Base-by-base conservation (phyloP, 2,329 filamentous ascomycete genomes). In the Pseudocercospora musae region DNA sequence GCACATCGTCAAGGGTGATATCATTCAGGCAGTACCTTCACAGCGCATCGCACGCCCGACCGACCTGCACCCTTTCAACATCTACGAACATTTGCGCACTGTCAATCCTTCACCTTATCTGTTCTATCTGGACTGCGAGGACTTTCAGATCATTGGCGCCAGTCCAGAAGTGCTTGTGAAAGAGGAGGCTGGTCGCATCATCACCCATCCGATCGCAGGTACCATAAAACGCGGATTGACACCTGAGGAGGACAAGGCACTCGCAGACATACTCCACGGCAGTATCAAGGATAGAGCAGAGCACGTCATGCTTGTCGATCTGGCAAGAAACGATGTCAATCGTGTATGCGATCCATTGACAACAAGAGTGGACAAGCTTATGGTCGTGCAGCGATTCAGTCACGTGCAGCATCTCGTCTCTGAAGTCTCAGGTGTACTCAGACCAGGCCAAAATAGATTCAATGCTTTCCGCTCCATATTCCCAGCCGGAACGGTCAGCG, bases 401-500 rank as follows among this genome's bases (percentile, higher is more conserved):
- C 95, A 99, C 77, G 95, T 99, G 27, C 95, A 98, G 82, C 95
- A 99, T 77, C 85, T 99, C 18, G 93, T 96, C 4, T 96, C 92
- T 1, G 93, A 99, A 77, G 95, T 99, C 0, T 96, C 92, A 1
- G 94, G 95, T 49, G 84, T 95, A n/a, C 80, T 98, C 68, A 85
- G 95, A 50, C 82, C 85, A 4, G 93, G 84, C 42, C 92, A 92
- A 81, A 94, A 92, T 29, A 86, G 95, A 62, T 99, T 96, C 78
- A 94, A 98, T 74, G 95, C 95, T 9, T 96, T 99, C 80, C 86
- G 94, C 42, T 74, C 90, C 68, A 97, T 99, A 71, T 99, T 99
- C 81, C 95, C 95, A 0, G 95, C 95, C 4, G 95, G 95, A 60
- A 99, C 95, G 0, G 94, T 98, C 29, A 95, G 90, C 18, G 95